phyloP scores from a whole-genome alignment of 345 rosid species.

The Geranium rotundifolium region DNA sequence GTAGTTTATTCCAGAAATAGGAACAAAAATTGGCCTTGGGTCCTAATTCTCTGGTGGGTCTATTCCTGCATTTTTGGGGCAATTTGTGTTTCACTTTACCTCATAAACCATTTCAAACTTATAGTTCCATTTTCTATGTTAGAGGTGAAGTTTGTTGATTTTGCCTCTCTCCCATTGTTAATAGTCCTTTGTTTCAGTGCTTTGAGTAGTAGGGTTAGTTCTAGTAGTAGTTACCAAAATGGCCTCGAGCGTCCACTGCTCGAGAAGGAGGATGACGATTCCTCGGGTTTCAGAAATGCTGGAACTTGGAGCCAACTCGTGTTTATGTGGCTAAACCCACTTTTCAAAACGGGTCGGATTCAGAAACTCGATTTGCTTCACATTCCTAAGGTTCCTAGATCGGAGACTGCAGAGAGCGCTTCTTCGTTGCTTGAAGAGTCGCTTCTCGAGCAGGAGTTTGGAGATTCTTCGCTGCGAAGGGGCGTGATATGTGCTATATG shows the following conservation, averaged over 20 bases:
- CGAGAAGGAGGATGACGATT: constrained; percentile 8
- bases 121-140: constrained; percentile 14
- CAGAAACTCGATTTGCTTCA: constrained; percentile 37
- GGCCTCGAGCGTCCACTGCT: constrained; percentile 29
- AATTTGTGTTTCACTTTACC: constrained; percentile 18
- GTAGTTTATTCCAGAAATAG: constrained; percentile 14
- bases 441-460: constrained; percentile 23
- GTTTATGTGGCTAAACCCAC: constrained; percentile 52
- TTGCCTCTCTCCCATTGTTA: constrained; percentile 32
- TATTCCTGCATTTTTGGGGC: constrained; percentile 15
- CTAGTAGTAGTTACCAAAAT: not conserved
- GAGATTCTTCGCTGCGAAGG: constrained; percentile 23
- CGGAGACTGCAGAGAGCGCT: constrained; percentile 46
- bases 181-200: constrained; percentile 25
- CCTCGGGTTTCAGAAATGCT: constrained; percentile 18
- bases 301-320: constrained; percentile 39
- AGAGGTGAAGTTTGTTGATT: constrained; percentile 22
- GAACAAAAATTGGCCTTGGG: constrained; percentile 27
- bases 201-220: constrained; percentile 3
- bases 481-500: constrained; percentile 26
- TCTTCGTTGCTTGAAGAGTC: constrained; percentile 42
- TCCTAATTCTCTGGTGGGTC: constrained; percentile 40
- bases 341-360: constrained; percentile 27
- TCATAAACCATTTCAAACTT: constrained; percentile 14
- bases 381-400: constrained; percentile 39